Conservation (phyloP, 2,329 filamentous ascomycete species). For the Cadophora gregata region DNA sequence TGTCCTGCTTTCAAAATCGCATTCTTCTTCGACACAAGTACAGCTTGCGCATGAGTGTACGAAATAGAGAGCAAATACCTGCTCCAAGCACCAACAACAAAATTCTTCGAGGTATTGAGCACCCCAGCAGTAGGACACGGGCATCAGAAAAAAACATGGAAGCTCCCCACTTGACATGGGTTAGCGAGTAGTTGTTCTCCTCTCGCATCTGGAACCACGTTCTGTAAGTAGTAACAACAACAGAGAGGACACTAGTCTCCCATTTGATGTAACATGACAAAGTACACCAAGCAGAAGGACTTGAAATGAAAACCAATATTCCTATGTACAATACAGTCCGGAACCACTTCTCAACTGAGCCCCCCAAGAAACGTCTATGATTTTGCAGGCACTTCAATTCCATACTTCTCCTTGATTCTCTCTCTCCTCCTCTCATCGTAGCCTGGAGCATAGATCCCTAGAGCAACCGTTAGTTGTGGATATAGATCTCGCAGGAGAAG, state of each 20-base stretch:
- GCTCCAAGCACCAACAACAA: background rate
- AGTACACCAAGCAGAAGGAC: background rate
- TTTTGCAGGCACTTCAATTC: constrained; percentile 62
- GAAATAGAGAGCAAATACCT: background rate
- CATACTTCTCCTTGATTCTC: constrained; percentile 72
- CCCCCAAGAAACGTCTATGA: constrained; percentile 37
- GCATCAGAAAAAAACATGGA: background rate
- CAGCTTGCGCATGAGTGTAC: too few relatives aligned
- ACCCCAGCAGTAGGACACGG: background rate
- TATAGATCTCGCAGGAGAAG: background rate
- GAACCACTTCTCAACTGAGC: constrained; percentile 20
- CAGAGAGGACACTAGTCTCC: background rate
- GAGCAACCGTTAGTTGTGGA: constrained; percentile 23
- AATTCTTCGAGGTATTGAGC: background rate
- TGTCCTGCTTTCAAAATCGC: too few relatives aligned
- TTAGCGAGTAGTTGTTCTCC: background rate
- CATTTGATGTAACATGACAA: background rate
- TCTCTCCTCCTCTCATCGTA: constrained; percentile 72
- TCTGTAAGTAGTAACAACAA: background rate
- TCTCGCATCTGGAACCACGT: background rate
- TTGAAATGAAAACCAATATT: constrained; percentile 3
- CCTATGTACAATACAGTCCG: constrained; percentile 36
- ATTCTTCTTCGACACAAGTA: too few relatives aligned
- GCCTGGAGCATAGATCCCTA: constrained; percentile 70
- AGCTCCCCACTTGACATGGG: background rate